Percentiles rank a stretch among this genome's conserved stretches.
phyloP scores from a whole-genome alignment of 2,329 filamentous ascomycete genomes.

The Alternaria sp. region DNA sequence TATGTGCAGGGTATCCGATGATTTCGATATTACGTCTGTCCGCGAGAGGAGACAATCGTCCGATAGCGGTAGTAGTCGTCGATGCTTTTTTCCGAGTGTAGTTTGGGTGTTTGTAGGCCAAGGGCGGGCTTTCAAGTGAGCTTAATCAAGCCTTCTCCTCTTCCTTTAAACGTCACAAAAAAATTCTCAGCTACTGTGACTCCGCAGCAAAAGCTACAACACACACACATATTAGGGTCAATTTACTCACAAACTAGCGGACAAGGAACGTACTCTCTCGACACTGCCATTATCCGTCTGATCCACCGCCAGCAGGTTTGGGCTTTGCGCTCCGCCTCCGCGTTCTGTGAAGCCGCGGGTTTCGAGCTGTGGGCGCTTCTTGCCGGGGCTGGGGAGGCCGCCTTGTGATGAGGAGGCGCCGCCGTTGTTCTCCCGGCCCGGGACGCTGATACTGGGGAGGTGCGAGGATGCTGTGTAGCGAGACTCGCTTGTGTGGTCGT shows the following conservation, averaged over 20 bases:
- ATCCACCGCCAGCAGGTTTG: constrained; percentile 65
- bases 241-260: constrained; percentile 25
- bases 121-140: constrained; percentile 13
- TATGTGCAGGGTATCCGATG: not conserved
- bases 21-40: not conserved
- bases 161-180: constrained; percentile 18
- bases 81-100: not conserved
- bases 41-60: not conserved
- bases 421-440: constrained; percentile 4
- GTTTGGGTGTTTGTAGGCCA: not conserved
- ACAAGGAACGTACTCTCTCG: constrained; percentile 57
- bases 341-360: constrained; percentile 73
- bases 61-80: not conserved
- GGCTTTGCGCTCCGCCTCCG: constrained; percentile 68
- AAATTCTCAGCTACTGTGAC: constrained; percentile 55
- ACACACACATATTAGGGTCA: constrained; percentile 15
- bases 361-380: constrained; percentile 62
- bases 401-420: constrained; percentile 6
- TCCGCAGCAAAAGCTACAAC: constrained; percentile 53
- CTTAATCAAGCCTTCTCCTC: constrained; percentile 25
- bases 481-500: constrained; percentile 65
- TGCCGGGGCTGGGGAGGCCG: constrained; percentile 5
- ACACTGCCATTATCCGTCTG: constrained; percentile 67
- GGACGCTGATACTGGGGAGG: constrained; percentile 7
- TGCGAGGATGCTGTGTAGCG: constrained; percentile 13